Percentiles rank a stretch among this genome's conserved stretches.
Conservation (phyloP, 2,329 filamentous ascomycete genomes). For the Lachnellula subtilissima region DNA sequence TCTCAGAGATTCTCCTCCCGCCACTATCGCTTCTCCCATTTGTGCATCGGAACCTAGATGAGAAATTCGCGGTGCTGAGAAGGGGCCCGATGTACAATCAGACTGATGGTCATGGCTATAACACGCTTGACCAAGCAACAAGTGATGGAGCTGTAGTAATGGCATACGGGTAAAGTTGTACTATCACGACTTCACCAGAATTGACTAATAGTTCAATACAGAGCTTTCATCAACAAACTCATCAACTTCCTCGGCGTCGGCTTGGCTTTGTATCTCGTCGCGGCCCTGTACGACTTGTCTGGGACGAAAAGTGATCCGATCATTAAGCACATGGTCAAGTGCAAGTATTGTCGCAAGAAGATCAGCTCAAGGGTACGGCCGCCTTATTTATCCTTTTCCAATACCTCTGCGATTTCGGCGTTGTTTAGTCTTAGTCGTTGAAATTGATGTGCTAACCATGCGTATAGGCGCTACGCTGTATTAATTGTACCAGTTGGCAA, state of each 20-base stretch:
- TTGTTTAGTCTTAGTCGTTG: background rate
- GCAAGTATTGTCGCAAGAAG: slow-evolving; percentile 60
- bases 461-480: slow-evolving; percentile 42
- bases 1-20: slow-evolving; percentile 65
- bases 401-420: background rate
- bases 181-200: background rate
- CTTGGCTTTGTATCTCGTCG: slow-evolving; percentile 59
- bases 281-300: slow-evolving; percentile 55
- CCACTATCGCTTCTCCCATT: slow-evolving; percentile 65
- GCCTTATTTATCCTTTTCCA: background rate
- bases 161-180: slow-evolving; percentile 58
- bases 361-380: slow-evolving; percentile 56
- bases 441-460: background rate
- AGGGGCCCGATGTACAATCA: slow-evolving; percentile 48
- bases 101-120: slow-evolving; percentile 51
- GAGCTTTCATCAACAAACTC: slow-evolving; percentile 57
- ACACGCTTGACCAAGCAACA: slow-evolving; percentile 63
- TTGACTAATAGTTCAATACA: slow-evolving; percentile 23
- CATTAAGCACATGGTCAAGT: slow-evolving; percentile 66
- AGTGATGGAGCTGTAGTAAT: slow-evolving; percentile 68
- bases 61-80: slow-evolving; percentile 66
- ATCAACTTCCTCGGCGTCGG: slow-evolving; percentile 64
- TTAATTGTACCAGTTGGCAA: slow-evolving; percentile 54
- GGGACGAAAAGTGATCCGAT: slow-evolving; percentile 54
- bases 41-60: slow-evolving; percentile 65